Base-by-base conservation (phyloP, 2,329 filamentous ascomycete species). In the Eurotiales sp. region DNA sequence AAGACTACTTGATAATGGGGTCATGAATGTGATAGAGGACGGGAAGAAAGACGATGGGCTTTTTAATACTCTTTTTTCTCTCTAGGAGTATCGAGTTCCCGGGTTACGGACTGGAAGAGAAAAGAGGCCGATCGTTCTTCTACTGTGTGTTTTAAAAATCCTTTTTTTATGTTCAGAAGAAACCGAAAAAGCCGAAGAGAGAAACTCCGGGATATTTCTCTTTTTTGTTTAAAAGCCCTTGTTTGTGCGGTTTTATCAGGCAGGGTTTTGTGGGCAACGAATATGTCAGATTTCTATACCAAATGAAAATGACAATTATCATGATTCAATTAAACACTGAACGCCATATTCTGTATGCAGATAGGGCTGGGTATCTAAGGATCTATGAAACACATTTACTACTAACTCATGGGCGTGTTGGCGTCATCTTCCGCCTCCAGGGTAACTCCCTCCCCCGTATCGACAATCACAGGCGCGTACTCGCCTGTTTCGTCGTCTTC, bases 401-500 rank as follows among this genome's bases (percentile, higher is more conserved):
- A 49, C 37, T 46, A 49, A 51, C 48, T 36, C 45, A 54, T 32
- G 42, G 44, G 48, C 19, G 39, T 52, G 8, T 54, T 30, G 15
- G 48, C 47, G 37, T 53, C 55, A 22, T 43, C n/a, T 25, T 53
- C 51, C 15, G 32, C 37, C 36, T 54, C 55, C 34, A 46, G 7
- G 23, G 5, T 36, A 32, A 29, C 44, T n/a, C 49, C 54, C 27
- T 61, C 63, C 14, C 54, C 67, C 40, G 71, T 50, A 54, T 85
- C 79, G 17, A 86, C 81, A 27, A 86, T 66, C 32, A 78, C 70
- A 17, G 83, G 83, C 25, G 82, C 82, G 72, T 82, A 85, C 58
- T 86, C 82, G 10, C 83, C 83, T 11, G 74, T 77, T 65, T 85
- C 82, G 46, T 85, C 82, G 17, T 84, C 81, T 59, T 81, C 79